Base-by-base conservation (phyloP, 352 stramenopile species). In the Detonula confervacea region DNA sequence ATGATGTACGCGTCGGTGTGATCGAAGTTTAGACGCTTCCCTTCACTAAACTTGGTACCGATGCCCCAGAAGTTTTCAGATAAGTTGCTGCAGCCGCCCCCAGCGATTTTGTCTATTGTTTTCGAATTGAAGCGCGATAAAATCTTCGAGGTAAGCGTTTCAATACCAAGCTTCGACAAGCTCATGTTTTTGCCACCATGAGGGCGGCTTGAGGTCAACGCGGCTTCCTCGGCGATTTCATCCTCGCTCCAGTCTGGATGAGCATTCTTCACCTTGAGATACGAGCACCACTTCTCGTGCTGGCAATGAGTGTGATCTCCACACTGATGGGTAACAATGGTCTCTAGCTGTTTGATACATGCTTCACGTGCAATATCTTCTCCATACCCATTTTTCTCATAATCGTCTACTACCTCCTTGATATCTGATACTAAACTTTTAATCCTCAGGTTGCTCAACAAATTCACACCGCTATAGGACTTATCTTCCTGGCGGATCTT, bases 271-370 rank as follows among this genome's bases (percentile, higher is more conserved):
- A 64, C 18, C 22, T 9, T 56, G 6, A 63, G 29, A 27, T 52
- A 55, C 9, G 47, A 37, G 29, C 49, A 63, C 49, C 51, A 73
- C 5, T 27, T 42, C 18, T 64, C 51, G 16, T 73, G 49, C 22
- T 49, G 24, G 24, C 64, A 73, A 27, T 42, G 4, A 20, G 54
- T 9, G 44, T 73, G 49, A 6, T 37, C 35, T 16, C 57, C 57
- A 52, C 57, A 66, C 4, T 66, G 57, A 66, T 66, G 57, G 9
- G 29, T 24, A 33, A 66, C 39, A 27, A 66, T 66, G 29, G 24
- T 30, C 16, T 42, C 25, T 18, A 66, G 9, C 16, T 66, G 57
- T 16, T 51, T 22, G n/a, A 66, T 24, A 30, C 57, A 66, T 33
- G 33, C 57, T 16, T 66, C 51, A n/a, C 29, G 11, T 6, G 25